A percentile compares a stretch with the other conserved stretches of the same genome.
Conservation (phyloP, 768 basidiomycete species). For the Tulasnella sp. region DNA sequence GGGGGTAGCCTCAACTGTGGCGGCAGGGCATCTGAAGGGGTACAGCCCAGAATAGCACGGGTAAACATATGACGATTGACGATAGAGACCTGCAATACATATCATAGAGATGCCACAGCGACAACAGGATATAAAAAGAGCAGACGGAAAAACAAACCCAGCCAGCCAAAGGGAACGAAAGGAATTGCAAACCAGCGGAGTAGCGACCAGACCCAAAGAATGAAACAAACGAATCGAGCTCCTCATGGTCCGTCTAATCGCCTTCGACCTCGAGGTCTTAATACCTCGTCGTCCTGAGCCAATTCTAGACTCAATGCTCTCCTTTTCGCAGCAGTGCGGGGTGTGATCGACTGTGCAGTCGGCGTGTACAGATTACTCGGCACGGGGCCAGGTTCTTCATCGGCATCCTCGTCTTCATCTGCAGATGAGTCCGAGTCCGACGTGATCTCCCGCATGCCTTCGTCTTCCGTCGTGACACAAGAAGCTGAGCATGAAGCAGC, state of each 20-base stretch:
- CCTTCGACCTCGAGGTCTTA: not conserved
- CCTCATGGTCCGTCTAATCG: not conserved
- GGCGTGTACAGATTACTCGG: not conserved
- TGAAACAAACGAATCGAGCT: not conserved
- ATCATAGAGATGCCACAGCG: not conserved
- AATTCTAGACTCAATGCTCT: not conserved
- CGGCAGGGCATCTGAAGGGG: not conserved
- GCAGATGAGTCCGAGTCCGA: not conserved
- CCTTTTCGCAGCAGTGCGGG: constrained; percentile 2
- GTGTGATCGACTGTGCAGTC: not conserved
- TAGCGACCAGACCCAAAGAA: not conserved
- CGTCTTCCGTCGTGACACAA: not conserved
- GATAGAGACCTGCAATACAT: not conserved
- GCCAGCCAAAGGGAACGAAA: not conserved
- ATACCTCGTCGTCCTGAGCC: not conserved
- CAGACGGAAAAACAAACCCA: not conserved
- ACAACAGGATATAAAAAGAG: not conserved
- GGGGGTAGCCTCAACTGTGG: not conserved
- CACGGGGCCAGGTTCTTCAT: not conserved
- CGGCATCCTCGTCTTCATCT: not conserved
- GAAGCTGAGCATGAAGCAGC: constrained; percentile 2
- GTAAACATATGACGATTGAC: not conserved
- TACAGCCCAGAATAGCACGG: not conserved
- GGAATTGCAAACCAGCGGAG: no score
- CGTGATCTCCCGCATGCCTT: not conserved